Evolutionary conservation across 495 filamentous ascomycete species (phyloP).

Genomic region (Cairneyella variabilis): DNA sequence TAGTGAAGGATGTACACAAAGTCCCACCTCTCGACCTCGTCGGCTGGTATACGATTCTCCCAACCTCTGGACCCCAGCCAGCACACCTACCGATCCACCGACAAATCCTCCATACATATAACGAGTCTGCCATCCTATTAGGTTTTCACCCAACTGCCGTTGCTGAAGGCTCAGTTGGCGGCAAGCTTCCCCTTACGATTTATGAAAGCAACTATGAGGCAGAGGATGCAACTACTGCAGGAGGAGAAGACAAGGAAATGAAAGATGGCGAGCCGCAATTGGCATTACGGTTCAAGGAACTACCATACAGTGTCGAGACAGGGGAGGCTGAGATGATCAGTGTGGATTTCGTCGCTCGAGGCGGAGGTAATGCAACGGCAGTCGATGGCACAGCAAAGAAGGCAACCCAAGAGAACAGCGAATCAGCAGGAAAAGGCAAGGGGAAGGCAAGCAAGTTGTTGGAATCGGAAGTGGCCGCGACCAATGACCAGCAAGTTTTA

Average conservation of each 20-base stretch:
- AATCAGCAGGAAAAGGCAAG: constrained; percentile 29
- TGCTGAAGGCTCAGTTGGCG: constrained; percentile 47
- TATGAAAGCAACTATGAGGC: constrained; percentile 83
- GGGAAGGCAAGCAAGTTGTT: constrained; percentile 30
- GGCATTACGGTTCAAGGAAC: constrained; percentile 71
- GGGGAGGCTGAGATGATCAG: constrained; percentile 97
- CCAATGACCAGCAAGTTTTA: constrained; percentile 49
- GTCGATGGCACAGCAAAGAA: constrained; percentile 40
- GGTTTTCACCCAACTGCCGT: constrained; percentile 63
- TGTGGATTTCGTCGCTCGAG: constrained; percentile 83
- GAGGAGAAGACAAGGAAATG: constrained; percentile 64
- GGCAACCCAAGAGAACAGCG: constrained; percentile 3
- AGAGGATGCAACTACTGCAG: constrained; percentile 41
- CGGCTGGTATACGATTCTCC: constrained; percentile 88
- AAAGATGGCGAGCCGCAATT: constrained; percentile 60
- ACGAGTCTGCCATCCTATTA: constrained; percentile 79
- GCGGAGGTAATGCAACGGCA: constrained; percentile 72
- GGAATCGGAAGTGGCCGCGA: constrained; percentile 36
- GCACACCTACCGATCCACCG: constrained; percentile 69
- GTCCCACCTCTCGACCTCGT: constrained; percentile 78
- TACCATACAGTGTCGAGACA: constrained; percentile 86
- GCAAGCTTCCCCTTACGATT: constrained; percentile 82
- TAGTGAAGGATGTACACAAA: constrained; percentile 89
- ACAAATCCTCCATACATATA: constrained; percentile 67
- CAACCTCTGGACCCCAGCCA: constrained; percentile 63